phyloP scores from a whole-genome alignment of 2,329 filamentous ascomycete genomes.

The Boeremia lycopersici region DNA sequence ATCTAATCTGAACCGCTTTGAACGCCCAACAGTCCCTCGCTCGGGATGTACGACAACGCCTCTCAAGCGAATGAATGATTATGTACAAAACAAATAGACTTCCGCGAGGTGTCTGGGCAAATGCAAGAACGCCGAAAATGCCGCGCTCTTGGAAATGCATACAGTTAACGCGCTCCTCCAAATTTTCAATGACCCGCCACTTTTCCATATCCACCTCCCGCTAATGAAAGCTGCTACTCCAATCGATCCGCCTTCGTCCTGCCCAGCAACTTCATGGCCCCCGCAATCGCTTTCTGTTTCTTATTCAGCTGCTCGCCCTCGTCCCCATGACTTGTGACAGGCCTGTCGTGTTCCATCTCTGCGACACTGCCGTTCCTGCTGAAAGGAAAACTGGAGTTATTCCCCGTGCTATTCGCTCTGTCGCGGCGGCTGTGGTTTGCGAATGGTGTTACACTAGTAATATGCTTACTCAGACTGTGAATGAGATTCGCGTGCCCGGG shows the following conservation, averaged over 20 bases:
- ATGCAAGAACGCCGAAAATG: too few relatives aligned
- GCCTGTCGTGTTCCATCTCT: neutral
- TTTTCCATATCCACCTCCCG: too few relatives aligned
- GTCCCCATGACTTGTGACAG: slow-evolving; percentile 3
- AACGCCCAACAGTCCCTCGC: too few relatives aligned
- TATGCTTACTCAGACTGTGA: slow-evolving; percentile 39
- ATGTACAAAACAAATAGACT: too few relatives aligned
- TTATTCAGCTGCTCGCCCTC: slow-evolving; percentile 6
- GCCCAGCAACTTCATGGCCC: slow-evolving; percentile 12
- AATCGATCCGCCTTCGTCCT: slow-evolving; percentile 2
- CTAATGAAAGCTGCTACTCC: neutral
- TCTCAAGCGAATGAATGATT: too few relatives aligned
- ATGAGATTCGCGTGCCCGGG: slow-evolving; percentile 43
- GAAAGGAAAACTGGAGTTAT: slow-evolving; percentile 6
- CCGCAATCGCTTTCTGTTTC: slow-evolving; percentile 14
- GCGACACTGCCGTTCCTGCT: slow-evolving; percentile 4
- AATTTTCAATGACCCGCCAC: too few relatives aligned
- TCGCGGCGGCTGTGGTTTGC: slow-evolving; percentile 24
- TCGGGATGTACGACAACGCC: too few relatives aligned
- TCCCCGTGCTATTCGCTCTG: slow-evolving; percentile 16
- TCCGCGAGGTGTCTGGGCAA: too few relatives aligned
- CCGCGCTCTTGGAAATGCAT: too few relatives aligned
- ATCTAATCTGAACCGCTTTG: too few relatives aligned
- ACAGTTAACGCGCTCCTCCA: too few relatives aligned
- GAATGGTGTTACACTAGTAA: slow-evolving; percentile 41